Evolutionary conservation across 257 asterid species (phyloP).

Genomic region (Solanum appendiculatum): DNA sequence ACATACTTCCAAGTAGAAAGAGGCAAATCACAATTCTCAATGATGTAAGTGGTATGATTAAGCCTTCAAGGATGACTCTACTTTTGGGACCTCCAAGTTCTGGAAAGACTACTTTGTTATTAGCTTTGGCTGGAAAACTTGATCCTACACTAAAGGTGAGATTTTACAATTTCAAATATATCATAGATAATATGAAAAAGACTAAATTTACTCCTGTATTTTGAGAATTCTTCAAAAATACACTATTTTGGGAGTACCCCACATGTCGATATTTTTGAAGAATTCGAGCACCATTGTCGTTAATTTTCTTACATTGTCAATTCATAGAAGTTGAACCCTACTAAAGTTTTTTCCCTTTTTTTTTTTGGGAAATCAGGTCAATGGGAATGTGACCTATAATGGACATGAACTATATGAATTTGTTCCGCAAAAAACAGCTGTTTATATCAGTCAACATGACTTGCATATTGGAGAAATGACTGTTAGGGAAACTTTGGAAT

Average conservation of each 20-base stretch:
- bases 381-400: conserved; percentile 27
- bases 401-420: conserved; percentile 55
- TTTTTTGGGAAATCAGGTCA: neutral
- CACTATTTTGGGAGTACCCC: neutral
- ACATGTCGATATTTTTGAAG: neutral
- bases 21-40: conserved; percentile 44
- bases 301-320: too few relatives aligned
- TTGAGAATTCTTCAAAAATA: too few relatives aligned
- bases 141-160: conserved; percentile 38
- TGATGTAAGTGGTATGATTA: conserved; percentile 56
- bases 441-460: conserved; percentile 61
- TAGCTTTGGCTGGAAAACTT: conserved; percentile 67
- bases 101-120: conserved; percentile 19
- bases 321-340: neutral
- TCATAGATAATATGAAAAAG: too few relatives aligned
- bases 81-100: conserved; percentile 4
- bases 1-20: conserved; percentile 35
- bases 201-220: too few relatives aligned
- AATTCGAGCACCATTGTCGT: neutral
- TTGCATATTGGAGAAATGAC: conserved; percentile 74
- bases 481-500: conserved; percentile 60
- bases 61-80: conserved; percentile 31
- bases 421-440: conserved; percentile 52
- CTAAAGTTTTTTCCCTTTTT: neutral
- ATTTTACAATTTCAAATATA: neutral